Evolutionary conservation across 1,284 basidiomycete genomes (phyloP).

Genomic region (Cutaneotrichosporon dermatis): DNA sequence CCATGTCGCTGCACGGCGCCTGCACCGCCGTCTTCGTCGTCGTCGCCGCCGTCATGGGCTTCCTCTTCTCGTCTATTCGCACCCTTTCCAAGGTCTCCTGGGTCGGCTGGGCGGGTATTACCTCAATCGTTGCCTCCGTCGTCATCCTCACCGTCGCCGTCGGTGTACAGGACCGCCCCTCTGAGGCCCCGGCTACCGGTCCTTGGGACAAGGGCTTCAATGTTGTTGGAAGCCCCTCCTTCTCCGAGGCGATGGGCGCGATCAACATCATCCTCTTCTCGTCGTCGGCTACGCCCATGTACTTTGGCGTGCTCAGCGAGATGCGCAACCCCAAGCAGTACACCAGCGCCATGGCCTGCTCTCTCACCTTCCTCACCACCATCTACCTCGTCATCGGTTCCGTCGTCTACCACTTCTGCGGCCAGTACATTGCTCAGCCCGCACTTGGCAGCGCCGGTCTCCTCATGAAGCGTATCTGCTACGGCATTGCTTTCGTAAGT

Average conservation of each 20-base stretch:
- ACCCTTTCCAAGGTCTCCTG: constrained; percentile 36
- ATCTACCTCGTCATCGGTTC: constrained; percentile 27
- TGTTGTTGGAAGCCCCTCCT: constrained; percentile 27
- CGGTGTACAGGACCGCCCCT: constrained; percentile 40
- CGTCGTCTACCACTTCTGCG: constrained; percentile 34
- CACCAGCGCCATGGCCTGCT: constrained; percentile 18
- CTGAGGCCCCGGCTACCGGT: constrained; percentile 32
- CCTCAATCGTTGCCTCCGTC: constrained; percentile 27
- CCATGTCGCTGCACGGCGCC: constrained; percentile 32
- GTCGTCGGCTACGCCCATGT: constrained; percentile 17
- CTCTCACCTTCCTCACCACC: constrained; percentile 20
- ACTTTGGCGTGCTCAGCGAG: constrained; percentile 23
- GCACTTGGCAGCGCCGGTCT: constrained; percentile 32
- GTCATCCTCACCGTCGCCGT: constrained; percentile 42
- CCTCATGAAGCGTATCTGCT: constrained; percentile 34
- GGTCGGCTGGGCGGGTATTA: constrained; percentile 40
- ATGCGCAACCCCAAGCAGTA: constrained; percentile 30
- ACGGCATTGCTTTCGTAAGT: constrained; percentile 39
- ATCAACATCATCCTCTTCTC: constrained; percentile 19
- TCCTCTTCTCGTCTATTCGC: constrained; percentile 33
- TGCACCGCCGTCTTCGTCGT: constrained; percentile 39
- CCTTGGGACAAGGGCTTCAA: constrained; percentile 34
- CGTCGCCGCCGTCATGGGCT: constrained; percentile 27
- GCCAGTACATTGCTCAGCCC: constrained; percentile 28
- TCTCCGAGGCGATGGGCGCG: constrained; percentile 26